phyloP scores from a whole-genome alignment of 208 protist species.

The Trypanosoma lewisi region DNA sequence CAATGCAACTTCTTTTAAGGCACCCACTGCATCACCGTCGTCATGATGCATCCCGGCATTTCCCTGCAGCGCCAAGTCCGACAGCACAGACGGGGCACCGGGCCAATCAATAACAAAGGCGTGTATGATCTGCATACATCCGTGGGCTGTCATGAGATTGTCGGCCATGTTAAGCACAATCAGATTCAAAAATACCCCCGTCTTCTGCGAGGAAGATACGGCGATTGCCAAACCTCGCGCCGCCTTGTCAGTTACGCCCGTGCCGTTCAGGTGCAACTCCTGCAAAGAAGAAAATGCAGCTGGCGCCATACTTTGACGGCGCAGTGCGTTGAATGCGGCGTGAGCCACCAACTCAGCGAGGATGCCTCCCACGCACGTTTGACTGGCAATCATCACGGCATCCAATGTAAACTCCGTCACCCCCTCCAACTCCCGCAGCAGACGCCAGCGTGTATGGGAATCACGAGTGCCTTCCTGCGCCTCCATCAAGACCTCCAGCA shows the following conservation, averaged over 20 bases:
- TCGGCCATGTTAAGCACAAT: conserved; percentile 58
- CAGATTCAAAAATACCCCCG: conserved; percentile 47
- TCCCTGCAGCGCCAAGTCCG: conserved; percentile 44
- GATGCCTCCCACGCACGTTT: conserved; percentile 68
- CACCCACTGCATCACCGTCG: conserved; percentile 6
- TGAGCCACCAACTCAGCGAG: conserved; percentile 67
- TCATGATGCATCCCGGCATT: conserved; percentile 35
- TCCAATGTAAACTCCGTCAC: conserved; percentile 44
- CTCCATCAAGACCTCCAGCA: conserved; percentile 29
- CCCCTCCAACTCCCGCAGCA: conserved; percentile 31
- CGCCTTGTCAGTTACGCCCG: conserved; percentile 63
- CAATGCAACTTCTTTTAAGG: conserved; percentile 19
- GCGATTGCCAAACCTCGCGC: conserved; percentile 49
- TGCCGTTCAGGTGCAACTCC: conserved; percentile 56
- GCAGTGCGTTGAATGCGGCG: conserved; percentile 49
- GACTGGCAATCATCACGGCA: conserved; percentile 28
- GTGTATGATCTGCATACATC: conserved; percentile 48
- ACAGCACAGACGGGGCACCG: conserved; percentile 20
- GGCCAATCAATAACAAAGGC: conserved; percentile 46
- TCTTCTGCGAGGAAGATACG: conserved; percentile 29
- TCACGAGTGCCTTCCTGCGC: conserved; percentile 3
- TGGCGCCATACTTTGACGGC: conserved; percentile 30
- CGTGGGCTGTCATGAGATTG: conserved; percentile 53
- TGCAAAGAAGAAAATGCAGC: conserved; percentile 49
- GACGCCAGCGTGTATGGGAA: conserved; percentile 23